A percentile compares a stretch with the other conserved stretches of the same genome.
Conservation (phyloP, 2,329 filamentous ascomycete genomes). For the Cryphonectria nitschkei region DNA sequence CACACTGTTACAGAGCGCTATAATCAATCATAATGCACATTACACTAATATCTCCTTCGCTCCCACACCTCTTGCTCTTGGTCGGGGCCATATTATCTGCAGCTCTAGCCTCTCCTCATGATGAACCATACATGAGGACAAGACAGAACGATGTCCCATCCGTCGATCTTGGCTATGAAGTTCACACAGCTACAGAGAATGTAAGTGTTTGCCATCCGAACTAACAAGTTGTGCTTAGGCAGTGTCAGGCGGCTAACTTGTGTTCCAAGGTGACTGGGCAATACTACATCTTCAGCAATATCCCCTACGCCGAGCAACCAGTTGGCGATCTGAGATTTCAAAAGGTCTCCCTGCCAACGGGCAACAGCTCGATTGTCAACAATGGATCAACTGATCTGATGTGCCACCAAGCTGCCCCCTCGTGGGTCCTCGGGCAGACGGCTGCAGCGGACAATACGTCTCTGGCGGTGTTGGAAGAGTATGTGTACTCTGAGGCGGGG, state of each 20-base stretch:
- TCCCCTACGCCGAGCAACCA: constrained; percentile 43
- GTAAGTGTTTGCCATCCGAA: constrained; percentile 20
- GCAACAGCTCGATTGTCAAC: constrained; percentile 35
- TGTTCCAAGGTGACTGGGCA: constrained; percentile 35
- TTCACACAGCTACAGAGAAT: constrained; percentile 34
- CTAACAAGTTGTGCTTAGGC: not conserved
- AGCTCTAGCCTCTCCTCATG: constrained; percentile 9
- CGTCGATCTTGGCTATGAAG: constrained; percentile 37
- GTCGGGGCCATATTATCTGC: not conserved
- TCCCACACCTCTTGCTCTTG: not conserved
- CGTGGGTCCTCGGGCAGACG: constrained; percentile 33
- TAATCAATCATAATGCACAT: not conserved
- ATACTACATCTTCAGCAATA: constrained; percentile 45
- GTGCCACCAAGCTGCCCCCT: constrained; percentile 39
- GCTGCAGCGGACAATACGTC: constrained; percentile 26
- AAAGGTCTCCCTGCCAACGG: constrained; percentile 35
- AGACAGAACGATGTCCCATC: constrained; percentile 21
- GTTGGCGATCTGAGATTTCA: constrained; percentile 41
- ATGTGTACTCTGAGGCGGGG: constrained; percentile 30
- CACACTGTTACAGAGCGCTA: not conserved
- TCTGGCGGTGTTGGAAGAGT: constrained; percentile 23
- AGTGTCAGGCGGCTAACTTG: not conserved
- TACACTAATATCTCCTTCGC: not conserved
- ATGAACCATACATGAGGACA: not conserved
- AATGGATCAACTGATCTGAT: constrained; percentile 24